These are phyloP conservation scores for Clavispora carvajalis DNA, from an alignment of 805 yeast species.

Conservation along the genomic window DNA sequence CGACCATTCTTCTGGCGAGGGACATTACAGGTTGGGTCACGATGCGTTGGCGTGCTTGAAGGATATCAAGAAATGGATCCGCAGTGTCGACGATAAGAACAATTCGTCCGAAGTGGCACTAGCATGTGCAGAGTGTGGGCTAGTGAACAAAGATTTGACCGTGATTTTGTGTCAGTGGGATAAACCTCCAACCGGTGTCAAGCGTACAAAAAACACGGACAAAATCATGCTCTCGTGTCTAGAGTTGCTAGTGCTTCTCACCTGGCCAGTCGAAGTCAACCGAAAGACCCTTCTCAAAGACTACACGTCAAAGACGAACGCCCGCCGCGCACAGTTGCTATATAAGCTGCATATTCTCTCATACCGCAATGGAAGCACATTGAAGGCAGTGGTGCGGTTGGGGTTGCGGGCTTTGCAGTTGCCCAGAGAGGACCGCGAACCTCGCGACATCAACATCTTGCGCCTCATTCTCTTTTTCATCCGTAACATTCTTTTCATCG, in stretches of 20 bases:
- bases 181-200: conserved; percentile 22
- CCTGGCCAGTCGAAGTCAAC: conserved; percentile 77
- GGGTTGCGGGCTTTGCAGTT: conserved; percentile 57
- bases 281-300: conserved; percentile 39
- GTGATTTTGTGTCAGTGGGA: conserved; percentile 78
- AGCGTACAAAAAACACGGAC: conserved; percentile 32
- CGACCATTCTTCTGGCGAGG: conserved; percentile 55
- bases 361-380: conserved; percentile 53
- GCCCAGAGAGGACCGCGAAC: conserved; percentile 50
- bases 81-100: conserved; percentile 70
- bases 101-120: conserved; percentile 76
- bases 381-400: conserved; percentile 65
- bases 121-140: conserved; percentile 76
- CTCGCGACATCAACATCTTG: conserved; percentile 67
- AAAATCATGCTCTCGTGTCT: conserved; percentile 66
- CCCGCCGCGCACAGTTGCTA: conserved; percentile 43
- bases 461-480: conserved; percentile 68
- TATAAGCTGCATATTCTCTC: conserved; percentile 68
- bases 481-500: conserved; percentile 73
- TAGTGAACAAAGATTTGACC: conserved; percentile 67
- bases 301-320: conserved; percentile 56
- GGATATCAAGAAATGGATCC: conserved; percentile 86
- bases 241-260: conserved; percentile 75
- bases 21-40: conserved; percentile 74
- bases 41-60: conserved; percentile 83